phyloP scores from a whole-genome alignment of 768 basidiomycete species.

The Boletus reticuloceps region DNA sequence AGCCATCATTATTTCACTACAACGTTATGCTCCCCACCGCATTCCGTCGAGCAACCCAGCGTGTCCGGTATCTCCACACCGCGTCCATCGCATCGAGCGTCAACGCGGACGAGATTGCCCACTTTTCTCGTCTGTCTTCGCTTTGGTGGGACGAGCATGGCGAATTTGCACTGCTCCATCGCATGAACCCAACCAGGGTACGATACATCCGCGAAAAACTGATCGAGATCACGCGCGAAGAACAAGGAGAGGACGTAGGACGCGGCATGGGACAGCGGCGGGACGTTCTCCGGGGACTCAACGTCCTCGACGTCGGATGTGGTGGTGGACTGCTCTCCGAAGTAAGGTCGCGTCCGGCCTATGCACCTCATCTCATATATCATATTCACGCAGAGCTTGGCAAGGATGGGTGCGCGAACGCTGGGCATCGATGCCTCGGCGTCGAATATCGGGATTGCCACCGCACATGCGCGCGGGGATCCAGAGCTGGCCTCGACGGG shows the following conservation, averaged over 20 bases:
- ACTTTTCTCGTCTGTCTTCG: conserved; percentile 86
- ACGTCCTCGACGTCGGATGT: conserved; percentile 90
- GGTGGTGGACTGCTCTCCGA: conserved; percentile 94
- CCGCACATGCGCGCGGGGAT: conserved; percentile 77
- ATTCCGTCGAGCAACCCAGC: conserved; percentile 17
- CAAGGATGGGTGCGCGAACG: conserved; percentile 84
- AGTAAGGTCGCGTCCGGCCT: conserved; percentile 41
- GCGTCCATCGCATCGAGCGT: conserved; percentile 34
- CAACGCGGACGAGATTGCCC: conserved; percentile 79
- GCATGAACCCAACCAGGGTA: conserved; percentile 91
- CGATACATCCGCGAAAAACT: conserved; percentile 80
- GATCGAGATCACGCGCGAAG: conserved; percentile 58
- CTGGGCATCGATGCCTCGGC: conserved; percentile 90
- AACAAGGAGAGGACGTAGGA: conserved; percentile 36
- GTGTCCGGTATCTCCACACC: conserved; percentile 20
- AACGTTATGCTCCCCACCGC: conserved; percentile 15
- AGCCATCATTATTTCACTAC: conserved; percentile 4
- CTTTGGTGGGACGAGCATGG: conserved; percentile 96
- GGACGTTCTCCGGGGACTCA: conserved; percentile 55
- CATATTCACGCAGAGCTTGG: conserved; percentile 58
- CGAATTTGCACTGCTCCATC: conserved; percentile 84
- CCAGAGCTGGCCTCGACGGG: conserved; percentile 48
- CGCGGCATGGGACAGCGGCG: conserved; percentile 27
- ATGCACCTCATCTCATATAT: background rate
- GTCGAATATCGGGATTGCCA: conserved; percentile 84